Percentiles rank a stretch among this genome's conserved stretches.
These are phyloP conservation scores for Aechmea fasciata DNA, from an alignment of 176 grass and related monocot genomes.

Conservation along the genomic window DNA sequence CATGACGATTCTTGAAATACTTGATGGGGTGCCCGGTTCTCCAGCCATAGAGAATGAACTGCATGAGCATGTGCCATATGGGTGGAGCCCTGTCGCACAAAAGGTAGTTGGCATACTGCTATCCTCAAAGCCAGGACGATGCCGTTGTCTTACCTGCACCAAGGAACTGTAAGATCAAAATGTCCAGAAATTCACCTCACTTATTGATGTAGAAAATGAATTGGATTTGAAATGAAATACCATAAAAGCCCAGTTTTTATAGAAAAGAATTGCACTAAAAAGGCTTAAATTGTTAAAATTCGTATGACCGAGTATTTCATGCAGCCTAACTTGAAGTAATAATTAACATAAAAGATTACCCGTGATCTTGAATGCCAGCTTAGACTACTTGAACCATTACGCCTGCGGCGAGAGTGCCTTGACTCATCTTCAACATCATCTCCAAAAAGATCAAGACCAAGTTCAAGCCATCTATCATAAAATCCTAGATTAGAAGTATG, in stretches of 20 bases:
- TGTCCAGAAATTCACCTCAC: background rate
- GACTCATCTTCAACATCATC: slow-evolving; percentile 51
- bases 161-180: slow-evolving; percentile 6
- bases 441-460: slow-evolving; percentile 52
- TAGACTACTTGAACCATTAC: slow-evolving; percentile 55
- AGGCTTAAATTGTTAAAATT: no score
- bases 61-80: slow-evolving; percentile 73
- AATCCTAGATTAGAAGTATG: slow-evolving; percentile 43
- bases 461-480: slow-evolving; percentile 76
- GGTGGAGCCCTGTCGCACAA: slow-evolving; percentile 84
- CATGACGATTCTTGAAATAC: slow-evolving; percentile 96
- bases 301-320: no score
- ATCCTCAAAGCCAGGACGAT: slow-evolving; percentile 50
- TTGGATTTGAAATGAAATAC: background rate
- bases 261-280: no score
- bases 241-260: no score
- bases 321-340: slow-evolving; percentile 9
- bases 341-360: slow-evolving; percentile 32
- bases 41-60: slow-evolving; percentile 65
- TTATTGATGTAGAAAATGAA: slow-evolving; percentile 10
- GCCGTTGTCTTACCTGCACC: slow-evolving; percentile 64
- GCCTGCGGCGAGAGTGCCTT: slow-evolving; percentile 56
- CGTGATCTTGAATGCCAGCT: slow-evolving; percentile 83
- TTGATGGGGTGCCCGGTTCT: slow-evolving; percentile 63
- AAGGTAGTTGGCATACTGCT: slow-evolving; percentile 30